Evolutionary conservation across 345 rosid genomes (phyloP).

Genomic region (Cochlearia excelsa): DNA sequence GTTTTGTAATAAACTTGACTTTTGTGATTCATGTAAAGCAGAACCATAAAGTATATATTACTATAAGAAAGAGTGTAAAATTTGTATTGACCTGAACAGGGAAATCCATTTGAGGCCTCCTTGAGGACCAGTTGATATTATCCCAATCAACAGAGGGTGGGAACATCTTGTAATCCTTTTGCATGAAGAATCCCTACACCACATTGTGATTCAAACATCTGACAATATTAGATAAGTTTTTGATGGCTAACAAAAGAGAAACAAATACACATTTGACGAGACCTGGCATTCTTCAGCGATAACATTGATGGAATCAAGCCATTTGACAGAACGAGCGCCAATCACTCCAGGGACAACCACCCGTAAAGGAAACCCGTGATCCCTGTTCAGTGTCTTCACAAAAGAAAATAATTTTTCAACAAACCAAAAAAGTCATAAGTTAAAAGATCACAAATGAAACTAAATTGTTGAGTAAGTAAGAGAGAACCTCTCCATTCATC

Average conservation of each 20-base stretch:
- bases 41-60: background rate
- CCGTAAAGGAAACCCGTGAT: constrained; percentile 89
- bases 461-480: background rate
- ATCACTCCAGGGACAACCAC: constrained; percentile 94
- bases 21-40: no score
- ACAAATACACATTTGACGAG: constrained; percentile 10
- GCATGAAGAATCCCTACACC: constrained; percentile 92
- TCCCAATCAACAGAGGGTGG: constrained; percentile 97
- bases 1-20: no score
- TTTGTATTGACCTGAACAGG: constrained; percentile 74
- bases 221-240: constrained; percentile 22
- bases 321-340: constrained; percentile 98
- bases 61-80: background rate
- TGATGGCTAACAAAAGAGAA: constrained; percentile 7
- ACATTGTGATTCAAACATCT: constrained; percentile 19
- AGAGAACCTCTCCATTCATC: constrained; percentile 90
- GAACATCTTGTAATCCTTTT: constrained; percentile 96
- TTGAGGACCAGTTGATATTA: constrained; percentile 79
- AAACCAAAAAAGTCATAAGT: background rate
- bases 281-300: constrained; percentile 92
- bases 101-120: constrained; percentile 97
- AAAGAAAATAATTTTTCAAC: background rate
- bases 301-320: constrained; percentile 82
- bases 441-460: background rate
- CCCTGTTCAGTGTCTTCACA: constrained; percentile 76